These are phyloP conservation scores for Quercus aquifolioides DNA, from an alignment of 306 rosid species.

Conservation along the genomic window DNA sequence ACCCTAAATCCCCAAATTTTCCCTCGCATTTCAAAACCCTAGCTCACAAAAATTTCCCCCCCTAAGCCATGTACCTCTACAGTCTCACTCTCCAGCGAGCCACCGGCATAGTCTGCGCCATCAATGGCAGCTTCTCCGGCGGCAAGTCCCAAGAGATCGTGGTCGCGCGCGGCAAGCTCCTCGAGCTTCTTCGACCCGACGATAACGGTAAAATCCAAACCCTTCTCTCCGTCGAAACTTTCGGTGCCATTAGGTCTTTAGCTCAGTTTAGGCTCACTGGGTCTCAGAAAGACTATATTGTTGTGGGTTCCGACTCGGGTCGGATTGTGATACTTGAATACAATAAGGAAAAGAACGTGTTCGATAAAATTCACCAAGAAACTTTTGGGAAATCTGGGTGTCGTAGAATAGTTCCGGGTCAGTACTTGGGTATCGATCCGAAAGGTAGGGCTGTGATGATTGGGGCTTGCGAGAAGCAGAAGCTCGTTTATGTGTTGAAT, in stretches of 20 bases:
- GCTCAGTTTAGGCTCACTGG: constrained; percentile 89
- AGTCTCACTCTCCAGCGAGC: constrained; percentile 90
- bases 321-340: constrained; percentile 87
- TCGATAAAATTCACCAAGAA: constrained; percentile 88
- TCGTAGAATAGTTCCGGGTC: constrained; percentile 91
- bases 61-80: constrained; percentile 74
- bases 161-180: constrained; percentile 87
- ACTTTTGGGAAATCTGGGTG: constrained; percentile 94
- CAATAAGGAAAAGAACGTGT: constrained; percentile 79
- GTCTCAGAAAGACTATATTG: constrained; percentile 80
- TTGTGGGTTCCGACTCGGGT: constrained; percentile 92
- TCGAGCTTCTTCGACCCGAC: constrained; percentile 95
- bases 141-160: constrained; percentile 89
- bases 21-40: constrained; percentile 1
- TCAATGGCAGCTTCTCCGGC: constrained; percentile 95
- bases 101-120: constrained; percentile 87
- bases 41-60: neutral
- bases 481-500: constrained; percentile 87
- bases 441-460: constrained; percentile 96
- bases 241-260: constrained; percentile 80
- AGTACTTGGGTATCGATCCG: constrained; percentile 84
- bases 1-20: neutral
- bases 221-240: constrained; percentile 85
- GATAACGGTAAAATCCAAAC: constrained; percentile 91
- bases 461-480: constrained; percentile 96